These are phyloP conservation scores for Ogataea populi-albae DNA, from an alignment of 805 yeast species.

Conservation along the genomic window DNA sequence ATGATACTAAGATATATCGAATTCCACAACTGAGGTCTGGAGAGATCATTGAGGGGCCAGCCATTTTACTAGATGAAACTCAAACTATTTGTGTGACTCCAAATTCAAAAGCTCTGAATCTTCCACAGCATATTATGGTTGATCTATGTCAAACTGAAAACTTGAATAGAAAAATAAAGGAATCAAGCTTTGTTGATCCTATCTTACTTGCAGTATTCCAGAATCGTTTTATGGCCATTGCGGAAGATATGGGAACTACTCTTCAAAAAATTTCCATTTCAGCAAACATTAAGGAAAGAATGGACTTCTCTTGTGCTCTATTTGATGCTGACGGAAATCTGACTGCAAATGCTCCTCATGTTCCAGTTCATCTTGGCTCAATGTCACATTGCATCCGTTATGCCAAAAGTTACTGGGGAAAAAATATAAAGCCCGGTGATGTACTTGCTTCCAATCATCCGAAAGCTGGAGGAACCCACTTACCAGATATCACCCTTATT, in stretches of 20 bases:
- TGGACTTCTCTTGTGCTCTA: conserved; percentile 45
- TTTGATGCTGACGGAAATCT: conserved; percentile 41
- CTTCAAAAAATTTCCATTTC: conserved; percentile 40
- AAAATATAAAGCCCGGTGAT: conserved; percentile 38
- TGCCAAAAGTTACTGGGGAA: conserved; percentile 36
- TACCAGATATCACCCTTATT: conserved; percentile 50
- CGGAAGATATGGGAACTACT: conserved; percentile 44
- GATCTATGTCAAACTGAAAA: conserved; percentile 7
- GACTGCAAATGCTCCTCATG: conserved; percentile 44
- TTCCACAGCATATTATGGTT: conserved; percentile 34
- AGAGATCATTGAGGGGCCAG: conserved; percentile 48
- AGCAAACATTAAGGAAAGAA: conserved; percentile 43
- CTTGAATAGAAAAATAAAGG: background rate
- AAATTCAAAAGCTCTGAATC: conserved; percentile 26
- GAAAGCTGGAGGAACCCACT: conserved; percentile 42
- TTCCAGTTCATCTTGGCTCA: conserved; percentile 45
- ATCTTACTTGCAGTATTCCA: conserved; percentile 40
- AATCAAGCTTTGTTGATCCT: conserved; percentile 40
- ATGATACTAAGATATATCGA: conserved; percentile 40
- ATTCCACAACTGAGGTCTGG: conserved; percentile 29
- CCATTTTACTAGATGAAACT: conserved; percentile 34
- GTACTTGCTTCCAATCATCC: conserved; percentile 41
- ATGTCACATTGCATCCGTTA: conserved; percentile 40
- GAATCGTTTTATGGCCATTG: conserved; percentile 46
- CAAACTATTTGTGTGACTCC: conserved; percentile 37